These are phyloP conservation scores for Leccinum broughii DNA, from an alignment of 768 basidiomycete species.

Conservation along the genomic window DNA sequence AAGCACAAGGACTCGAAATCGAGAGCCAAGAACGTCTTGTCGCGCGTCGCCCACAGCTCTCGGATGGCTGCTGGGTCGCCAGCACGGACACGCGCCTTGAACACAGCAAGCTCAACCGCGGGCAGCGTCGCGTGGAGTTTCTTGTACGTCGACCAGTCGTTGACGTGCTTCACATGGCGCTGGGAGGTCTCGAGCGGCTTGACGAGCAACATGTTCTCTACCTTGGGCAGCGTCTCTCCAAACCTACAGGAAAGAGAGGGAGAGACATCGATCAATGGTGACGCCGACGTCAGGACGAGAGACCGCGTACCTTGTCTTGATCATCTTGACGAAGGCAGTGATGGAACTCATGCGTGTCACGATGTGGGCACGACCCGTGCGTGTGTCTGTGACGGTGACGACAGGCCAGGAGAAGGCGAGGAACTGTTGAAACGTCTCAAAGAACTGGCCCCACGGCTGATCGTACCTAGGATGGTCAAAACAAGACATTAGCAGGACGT, in stretches of 20 bases:
- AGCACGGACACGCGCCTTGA: constrained; percentile 60
- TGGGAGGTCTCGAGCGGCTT: constrained; percentile 66
- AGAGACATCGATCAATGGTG: neutral
- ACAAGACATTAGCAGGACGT: neutral
- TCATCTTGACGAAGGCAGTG: constrained; percentile 79
- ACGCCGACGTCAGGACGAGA: neutral
- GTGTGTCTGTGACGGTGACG: constrained; percentile 71
- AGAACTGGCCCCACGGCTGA: constrained; percentile 75
- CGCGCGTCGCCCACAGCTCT: constrained; percentile 65
- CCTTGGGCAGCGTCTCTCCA: constrained; percentile 71
- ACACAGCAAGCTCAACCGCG: constrained; percentile 62
- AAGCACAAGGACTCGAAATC: constrained; percentile 76
- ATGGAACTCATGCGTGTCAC: constrained; percentile 75
- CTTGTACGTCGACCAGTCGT: constrained; percentile 67
- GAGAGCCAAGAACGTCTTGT: constrained; percentile 75
- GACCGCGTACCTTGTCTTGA: constrained; percentile 64
- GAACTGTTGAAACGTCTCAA: constrained; percentile 78
- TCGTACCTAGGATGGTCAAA: constrained; percentile 57
- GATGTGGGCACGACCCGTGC: constrained; percentile 74
- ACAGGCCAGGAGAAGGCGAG: constrained; percentile 82
- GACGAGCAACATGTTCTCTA: constrained; percentile 70
- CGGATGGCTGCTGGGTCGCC: constrained; percentile 67
- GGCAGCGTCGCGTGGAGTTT: constrained; percentile 72
- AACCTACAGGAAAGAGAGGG: constrained; percentile 40
- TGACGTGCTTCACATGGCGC: constrained; percentile 69